Evolutionary conservation across 1,284 basidiomycete species (phyloP).

Genomic region (Pseudomicrostroma phylloplanum): DNA sequence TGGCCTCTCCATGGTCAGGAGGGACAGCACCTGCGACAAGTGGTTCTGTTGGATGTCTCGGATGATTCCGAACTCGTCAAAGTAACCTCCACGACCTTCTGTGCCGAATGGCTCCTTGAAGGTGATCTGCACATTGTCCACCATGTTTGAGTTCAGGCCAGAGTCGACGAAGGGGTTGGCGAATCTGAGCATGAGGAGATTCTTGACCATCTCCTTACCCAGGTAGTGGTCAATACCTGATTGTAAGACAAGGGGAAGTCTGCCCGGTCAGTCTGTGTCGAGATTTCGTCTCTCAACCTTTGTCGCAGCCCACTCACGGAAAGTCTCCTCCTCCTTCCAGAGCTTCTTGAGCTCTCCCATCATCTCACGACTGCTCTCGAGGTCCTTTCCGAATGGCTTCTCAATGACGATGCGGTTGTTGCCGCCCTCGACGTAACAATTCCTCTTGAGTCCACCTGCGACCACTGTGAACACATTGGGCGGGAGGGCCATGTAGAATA

Average conservation of each 20-base stretch:
- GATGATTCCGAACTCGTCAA: constrained; percentile 53
- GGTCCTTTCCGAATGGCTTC: constrained; percentile 49
- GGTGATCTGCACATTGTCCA: constrained; percentile 51
- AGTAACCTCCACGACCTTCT: constrained; percentile 52
- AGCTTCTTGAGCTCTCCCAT: constrained; percentile 45
- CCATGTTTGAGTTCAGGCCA: constrained; percentile 48
- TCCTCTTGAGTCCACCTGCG: constrained; percentile 42
- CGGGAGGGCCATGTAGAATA: constrained; percentile 50
- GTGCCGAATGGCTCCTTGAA: constrained; percentile 53
- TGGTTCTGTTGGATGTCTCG: constrained; percentile 53
- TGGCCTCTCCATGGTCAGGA: constrained; percentile 51
- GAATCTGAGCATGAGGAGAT: constrained; percentile 47
- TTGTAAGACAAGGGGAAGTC: no score
- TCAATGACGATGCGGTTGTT: constrained; percentile 48
- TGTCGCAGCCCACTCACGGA: constrained; percentile 21
- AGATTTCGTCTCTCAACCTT: no score
- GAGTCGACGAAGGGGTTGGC: constrained; percentile 47
- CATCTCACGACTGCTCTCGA: constrained; percentile 46
- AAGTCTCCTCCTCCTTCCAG: constrained; percentile 50
- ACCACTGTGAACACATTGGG: constrained; percentile 49
- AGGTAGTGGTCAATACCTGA: constrained; percentile 47
- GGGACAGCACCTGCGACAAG: constrained; percentile 48
- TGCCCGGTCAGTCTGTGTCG: neutral
- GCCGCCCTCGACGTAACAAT: constrained; percentile 42
- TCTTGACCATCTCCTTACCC: constrained; percentile 51